Evolutionary conservation across 2,329 filamentous ascomycete species (phyloP).

Genomic region (Colletotrichum eleusines): DNA sequence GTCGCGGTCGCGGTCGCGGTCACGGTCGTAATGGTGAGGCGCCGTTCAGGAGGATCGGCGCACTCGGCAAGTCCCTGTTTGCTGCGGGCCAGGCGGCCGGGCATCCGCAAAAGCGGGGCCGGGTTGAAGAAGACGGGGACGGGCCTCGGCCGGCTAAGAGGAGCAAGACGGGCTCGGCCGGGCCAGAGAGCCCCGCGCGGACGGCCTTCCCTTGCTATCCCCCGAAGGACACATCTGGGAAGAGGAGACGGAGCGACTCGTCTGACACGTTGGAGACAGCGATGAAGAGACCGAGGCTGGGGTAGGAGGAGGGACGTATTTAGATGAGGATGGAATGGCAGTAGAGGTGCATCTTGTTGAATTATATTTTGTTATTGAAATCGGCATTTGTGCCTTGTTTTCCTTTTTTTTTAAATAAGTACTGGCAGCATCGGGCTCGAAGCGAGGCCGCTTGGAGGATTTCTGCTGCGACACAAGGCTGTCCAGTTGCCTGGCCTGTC

Average conservation of each 20-base stretch:
- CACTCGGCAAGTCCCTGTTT: neutral
- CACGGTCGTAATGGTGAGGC: neutral
- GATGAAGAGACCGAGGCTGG: neutral
- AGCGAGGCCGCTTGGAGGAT: neutral
- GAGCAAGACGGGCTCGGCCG: neutral
- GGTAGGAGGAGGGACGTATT: neutral
- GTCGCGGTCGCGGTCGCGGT: neutral
- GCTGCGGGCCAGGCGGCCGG: no score
- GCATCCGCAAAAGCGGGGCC: neutral
- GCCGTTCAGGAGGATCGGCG: neutral
- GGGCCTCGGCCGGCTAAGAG: neutral
- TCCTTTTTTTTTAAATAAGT: no score
- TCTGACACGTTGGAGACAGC: neutral
- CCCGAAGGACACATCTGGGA: neutral
- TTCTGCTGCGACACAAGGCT: neutral
- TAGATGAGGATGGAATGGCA: neutral
- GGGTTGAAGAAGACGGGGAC: neutral
- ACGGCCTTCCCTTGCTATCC: neutral
- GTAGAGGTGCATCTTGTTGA: neutral
- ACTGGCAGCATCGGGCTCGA: neutral
- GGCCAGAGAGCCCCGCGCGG: no score
- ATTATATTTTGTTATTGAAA: neutral
- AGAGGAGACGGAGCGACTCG: neutral
- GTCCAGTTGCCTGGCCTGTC: neutral
- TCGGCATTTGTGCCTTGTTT: neutral